Percentiles rank a stretch among this genome's conserved stretches.
phyloP scores from a whole-genome alignment of 805 yeast genomes.

The Ogataea siamensis region DNA sequence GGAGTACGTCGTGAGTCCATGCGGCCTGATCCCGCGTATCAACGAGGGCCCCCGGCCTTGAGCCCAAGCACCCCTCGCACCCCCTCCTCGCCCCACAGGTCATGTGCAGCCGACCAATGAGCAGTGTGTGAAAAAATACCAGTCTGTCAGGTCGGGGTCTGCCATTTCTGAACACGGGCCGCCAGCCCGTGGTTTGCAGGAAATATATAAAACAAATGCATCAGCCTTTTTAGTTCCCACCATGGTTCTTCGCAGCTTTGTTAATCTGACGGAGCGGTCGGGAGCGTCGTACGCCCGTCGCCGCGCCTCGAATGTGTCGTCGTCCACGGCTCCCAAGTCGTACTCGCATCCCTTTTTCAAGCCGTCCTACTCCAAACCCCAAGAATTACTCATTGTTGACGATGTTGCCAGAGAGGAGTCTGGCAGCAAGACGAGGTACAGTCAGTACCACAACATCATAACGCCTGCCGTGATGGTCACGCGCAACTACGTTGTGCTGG shows the following conservation, averaged over 20 bases:
- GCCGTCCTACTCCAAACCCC: conserved; percentile 34
- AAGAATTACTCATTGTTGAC: conserved; percentile 29
- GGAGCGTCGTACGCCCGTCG: conserved; percentile 16
- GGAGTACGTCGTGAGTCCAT: conserved; percentile 35
- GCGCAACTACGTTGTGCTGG: conserved; percentile 32
- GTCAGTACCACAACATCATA: conserved; percentile 22
- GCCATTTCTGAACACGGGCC: conserved; percentile 1
- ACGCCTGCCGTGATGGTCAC: conserved; percentile 29
- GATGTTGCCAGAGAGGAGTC: conserved; percentile 24
- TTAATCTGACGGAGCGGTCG: conserved; percentile 27
- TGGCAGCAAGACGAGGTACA: conserved; percentile 22
- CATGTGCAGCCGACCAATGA: conserved; percentile 2
- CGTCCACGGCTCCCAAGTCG: conserved; percentile 7
- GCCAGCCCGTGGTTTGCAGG: conserved; percentile 3
- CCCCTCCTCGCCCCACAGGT: conserved; percentile 6
- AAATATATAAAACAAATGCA: conserved; percentile 1
- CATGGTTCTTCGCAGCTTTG: conserved; percentile 33
- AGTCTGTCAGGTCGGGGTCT: not conserved
- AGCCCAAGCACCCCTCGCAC: conserved; percentile 1
- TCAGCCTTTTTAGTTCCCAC: conserved; percentile 1
- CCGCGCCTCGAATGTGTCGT: conserved; percentile 13
- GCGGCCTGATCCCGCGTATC: conserved; percentile 31
- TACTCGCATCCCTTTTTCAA: conserved; percentile 34
- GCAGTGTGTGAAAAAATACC: not conserved
- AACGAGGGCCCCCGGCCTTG: conserved; percentile 20